Percentiles rank a stretch among this genome's conserved stretches.
Conservation (phyloP, 1,284 basidiomycete species). For the Takashimella tepidaria region DNA sequence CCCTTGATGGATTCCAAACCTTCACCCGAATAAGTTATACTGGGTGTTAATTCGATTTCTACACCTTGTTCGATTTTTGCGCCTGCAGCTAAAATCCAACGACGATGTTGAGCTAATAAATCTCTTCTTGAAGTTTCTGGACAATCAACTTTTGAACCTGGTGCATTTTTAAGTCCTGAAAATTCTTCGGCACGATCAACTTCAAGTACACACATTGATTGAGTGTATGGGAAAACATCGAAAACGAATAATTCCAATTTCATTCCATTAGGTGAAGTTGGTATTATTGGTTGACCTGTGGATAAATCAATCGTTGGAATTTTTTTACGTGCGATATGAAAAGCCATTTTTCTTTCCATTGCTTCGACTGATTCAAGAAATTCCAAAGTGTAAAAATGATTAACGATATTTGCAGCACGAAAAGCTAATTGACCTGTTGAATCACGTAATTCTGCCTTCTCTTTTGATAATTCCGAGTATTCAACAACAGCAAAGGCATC, state of each 20-base stretch:
- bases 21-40: constrained; percentile 86
- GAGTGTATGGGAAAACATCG: constrained; percentile 94
- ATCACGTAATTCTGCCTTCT: constrained; percentile 74
- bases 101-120: constrained; percentile 79
- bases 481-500: constrained; percentile 88
- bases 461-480: constrained; percentile 90
- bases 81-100: constrained; percentile 77
- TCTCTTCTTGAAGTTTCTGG: constrained; percentile 85
- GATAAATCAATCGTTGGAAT: constrained; percentile 75
- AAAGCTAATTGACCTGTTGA: constrained; percentile 71
- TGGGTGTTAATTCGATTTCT: constrained; percentile 86
- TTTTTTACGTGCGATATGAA: constrained; percentile 98
- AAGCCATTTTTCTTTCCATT: constrained; percentile 86
- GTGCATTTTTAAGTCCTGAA: constrained; percentile 95
- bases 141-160: constrained; percentile 88
- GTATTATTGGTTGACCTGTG: constrained; percentile 65
- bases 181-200: constrained; percentile 88
- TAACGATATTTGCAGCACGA: constrained; percentile 95
- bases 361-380: constrained; percentile 76
- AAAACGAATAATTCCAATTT: constrained; percentile 99
- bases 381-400: constrained; percentile 92
- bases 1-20: constrained; percentile 76
- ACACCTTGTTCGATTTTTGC: constrained; percentile 57
- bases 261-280: constrained; percentile 91
- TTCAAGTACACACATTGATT: constrained; percentile 80